phyloP scores from a whole-genome alignment of 257 asterid genomes.

The Solanum chaucha region DNA sequence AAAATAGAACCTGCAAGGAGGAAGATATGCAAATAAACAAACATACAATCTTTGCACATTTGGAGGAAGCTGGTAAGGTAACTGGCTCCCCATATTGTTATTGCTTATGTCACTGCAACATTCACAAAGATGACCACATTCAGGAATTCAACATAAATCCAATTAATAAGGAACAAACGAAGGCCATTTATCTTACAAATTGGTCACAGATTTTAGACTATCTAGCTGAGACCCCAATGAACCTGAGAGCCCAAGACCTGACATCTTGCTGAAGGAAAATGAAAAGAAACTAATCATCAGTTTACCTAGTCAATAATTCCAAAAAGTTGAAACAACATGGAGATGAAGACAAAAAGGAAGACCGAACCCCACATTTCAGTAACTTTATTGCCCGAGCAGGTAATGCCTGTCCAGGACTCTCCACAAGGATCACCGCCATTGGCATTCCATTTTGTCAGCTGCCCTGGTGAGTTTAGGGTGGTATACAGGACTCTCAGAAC shows the following conservation, averaged over 20 bases:
- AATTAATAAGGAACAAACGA: background rate
- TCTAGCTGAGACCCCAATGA: slow-evolving; percentile 60
- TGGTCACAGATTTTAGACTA: slow-evolving; percentile 50
- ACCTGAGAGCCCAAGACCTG: slow-evolving; percentile 63
- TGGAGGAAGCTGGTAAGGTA: slow-evolving; percentile 78
- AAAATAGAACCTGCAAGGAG: background rate
- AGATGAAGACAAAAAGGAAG: background rate
- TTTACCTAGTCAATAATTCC: slow-evolving; percentile 24
- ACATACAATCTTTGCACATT: slow-evolving; percentile 72
- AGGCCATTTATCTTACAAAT: slow-evolving; percentile 44
- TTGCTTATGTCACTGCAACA: slow-evolving; percentile 83
- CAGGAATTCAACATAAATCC: slow-evolving; percentile 4
- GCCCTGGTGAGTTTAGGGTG: slow-evolving; percentile 58
- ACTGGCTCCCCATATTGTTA: slow-evolving; percentile 63
- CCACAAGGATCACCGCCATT: slow-evolving; percentile 82
- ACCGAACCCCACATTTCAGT: slow-evolving; percentile 48
- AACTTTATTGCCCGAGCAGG: slow-evolving; percentile 55
- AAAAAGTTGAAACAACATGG: background rate
- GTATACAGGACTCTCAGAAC: slow-evolving; percentile 42
- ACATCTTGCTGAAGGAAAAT: slow-evolving; percentile 39
- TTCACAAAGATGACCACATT: background rate
- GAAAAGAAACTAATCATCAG: background rate
- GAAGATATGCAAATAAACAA: background rate
- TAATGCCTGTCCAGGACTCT: slow-evolving; percentile 65
- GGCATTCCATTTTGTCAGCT: slow-evolving; percentile 53